Evolutionary conservation across 106 monocot genomes (phyloP), one percentile per base, ranked within the genome.

Genomic region (Ottelia alismoides): DNA sequence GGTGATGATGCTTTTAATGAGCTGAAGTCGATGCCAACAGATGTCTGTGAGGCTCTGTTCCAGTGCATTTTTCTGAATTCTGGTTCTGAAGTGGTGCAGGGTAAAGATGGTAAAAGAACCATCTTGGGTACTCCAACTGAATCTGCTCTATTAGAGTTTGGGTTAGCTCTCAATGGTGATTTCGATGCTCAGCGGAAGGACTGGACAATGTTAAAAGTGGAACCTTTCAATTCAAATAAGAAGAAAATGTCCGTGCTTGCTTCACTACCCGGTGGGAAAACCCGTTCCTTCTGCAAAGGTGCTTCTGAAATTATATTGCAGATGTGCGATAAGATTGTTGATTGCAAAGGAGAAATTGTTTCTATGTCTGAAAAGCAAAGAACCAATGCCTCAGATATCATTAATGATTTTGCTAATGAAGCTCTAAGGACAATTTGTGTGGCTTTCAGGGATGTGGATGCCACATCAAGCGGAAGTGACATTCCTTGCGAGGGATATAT

Each of bases 111-210:
- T 12, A 85, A 65, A 44, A 64, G 47, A 16, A 71, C 55, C 23
- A 72, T 92, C 45, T 47, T 92, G 66, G 92, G 92, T 20, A 76
- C 92, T 22, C 92, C 92, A 22, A 92, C 92, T 9, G 92, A 92
- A 66, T 71, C 78, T 44, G 92, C 92, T 55, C 27, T 92, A 0
- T 45, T 92, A 31, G 92, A 85, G 58, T 85, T 92, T 70, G 92
- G 75, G n/a, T 57, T 85, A 67, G 73, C 73, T 30, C 49, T 85
- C 50, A 81, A 81, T 46, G 61, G 60, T 51, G 68, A 46, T 52
- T 49, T 73, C 50, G 60, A 66, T 48, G 27, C 72, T 5, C 32
- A 74, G 32, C 67, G 75, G 40, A 25, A 65, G 27, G 73, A 76
- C 35, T 75, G 75, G 25, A 66, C 30, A 28, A 85, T 82, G 60